Evolutionary conservation across 805 yeast genomes (phyloP), one percentile per base, ranked within the genome.

Genomic region (Tetrapisispora nanseiensis): DNA sequence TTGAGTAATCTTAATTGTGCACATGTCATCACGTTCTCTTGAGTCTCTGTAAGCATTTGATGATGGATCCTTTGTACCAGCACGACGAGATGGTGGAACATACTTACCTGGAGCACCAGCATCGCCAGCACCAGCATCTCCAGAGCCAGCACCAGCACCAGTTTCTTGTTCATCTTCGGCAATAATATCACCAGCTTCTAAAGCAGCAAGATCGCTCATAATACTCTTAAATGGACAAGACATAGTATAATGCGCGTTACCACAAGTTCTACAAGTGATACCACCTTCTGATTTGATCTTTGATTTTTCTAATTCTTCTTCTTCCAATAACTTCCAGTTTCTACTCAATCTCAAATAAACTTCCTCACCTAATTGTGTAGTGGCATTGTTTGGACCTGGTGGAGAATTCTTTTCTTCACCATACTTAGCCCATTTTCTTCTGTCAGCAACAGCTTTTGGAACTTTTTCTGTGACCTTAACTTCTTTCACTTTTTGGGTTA

Each of bases 161-260:
- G 59, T 57, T 15, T 59, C 51, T 16, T 56, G 53, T 33, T 57
- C 68, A 48, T 60, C 58, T 20, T 53, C 54, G 42, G 61, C 46
- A 45, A 61, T 49, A 27, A 59, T 55, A 23, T 37, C 23, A 32
- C 61, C 58, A 37, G 62, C 63, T 44, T 62, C 61, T 33, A 62
- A 55, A 8, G 75, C 70, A 28, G 71, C 68, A 30, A 68, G 65
- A 41, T 71, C 70, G 37, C 68, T 85, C 62, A 90, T 71, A 30
- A 92, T 83, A 56, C 82, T 94, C 70, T 84, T 89, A 76, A 78
- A 86, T 49, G 98, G 98, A 83, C 99, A 92, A 69, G 82, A 81
- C 63, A 86, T 70, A 33, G 97, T 84, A 75, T 80, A 85, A 73
- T 92, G 99, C 52, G 78, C 82, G 60, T 95, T 96, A 47, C 83